phyloP scores from a whole-genome alignment of 768 basidiomycete species.

The Pleurotus salmoneostramineus region DNA sequence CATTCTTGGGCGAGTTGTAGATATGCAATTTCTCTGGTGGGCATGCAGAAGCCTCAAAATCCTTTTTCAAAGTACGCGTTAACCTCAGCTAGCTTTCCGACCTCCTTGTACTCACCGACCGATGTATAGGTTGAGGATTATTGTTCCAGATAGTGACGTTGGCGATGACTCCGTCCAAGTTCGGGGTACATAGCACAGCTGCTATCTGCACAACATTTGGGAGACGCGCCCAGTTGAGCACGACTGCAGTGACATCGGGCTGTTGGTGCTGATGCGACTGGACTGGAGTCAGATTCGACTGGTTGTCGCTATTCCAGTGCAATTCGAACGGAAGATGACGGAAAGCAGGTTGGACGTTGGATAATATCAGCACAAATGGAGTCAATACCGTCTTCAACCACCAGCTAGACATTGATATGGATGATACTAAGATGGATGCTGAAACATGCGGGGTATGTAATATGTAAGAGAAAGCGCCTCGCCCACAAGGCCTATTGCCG shows the following conservation, averaged over 20 bases:
- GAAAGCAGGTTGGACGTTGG: background rate
- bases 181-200: slow-evolving; percentile 43
- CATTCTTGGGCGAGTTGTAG: slow-evolving; percentile 51
- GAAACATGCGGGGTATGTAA: too few species aligned
- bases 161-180: slow-evolving; percentile 40
- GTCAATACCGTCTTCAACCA: background rate
- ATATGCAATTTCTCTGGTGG: slow-evolving; percentile 41
- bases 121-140: slow-evolving; percentile 26
- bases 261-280: background rate
- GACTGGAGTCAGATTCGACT: background rate
- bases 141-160: slow-evolving; percentile 65
- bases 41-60: slow-evolving; percentile 38
- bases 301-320: background rate
- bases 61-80: slow-evolving; percentile 20
- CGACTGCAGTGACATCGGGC: slow-evolving; percentile 47
- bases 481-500: too few species aligned
- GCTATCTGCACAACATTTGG: slow-evolving; percentile 56
- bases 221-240: slow-evolving; percentile 68
- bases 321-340: background rate
- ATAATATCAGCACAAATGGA: background rate
- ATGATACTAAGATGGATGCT: too few species aligned
- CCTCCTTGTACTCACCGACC: too few species aligned
- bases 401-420: background rate
- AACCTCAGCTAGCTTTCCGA: background rate
- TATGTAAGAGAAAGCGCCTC: background rate